A percentile compares a stretch with the other conserved stretches of the same genome.
phyloP scores from a whole-genome alignment of 1,139 yeast genomes.

The Yamadazyma dendronema region DNA sequence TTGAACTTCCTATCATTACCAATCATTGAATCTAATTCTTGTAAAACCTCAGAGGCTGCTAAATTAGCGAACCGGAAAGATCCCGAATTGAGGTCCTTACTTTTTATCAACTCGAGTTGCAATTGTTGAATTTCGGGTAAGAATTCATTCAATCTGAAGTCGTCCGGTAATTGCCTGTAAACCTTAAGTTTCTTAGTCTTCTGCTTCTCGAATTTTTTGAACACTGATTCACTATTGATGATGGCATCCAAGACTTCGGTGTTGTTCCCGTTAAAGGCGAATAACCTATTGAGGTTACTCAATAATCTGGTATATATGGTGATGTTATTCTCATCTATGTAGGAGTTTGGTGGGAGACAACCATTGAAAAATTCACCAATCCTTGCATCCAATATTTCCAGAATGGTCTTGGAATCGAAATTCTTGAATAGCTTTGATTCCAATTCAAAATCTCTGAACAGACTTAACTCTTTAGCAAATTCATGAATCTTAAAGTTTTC shows the following conservation, averaged over 20 bases:
- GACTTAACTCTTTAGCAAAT: constrained; percentile 21
- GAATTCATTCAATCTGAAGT: constrained; percentile 35
- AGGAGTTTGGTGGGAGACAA: constrained; percentile 12
- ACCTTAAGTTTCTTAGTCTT: constrained; percentile 2
- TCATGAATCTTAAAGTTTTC: constrained; percentile 22
- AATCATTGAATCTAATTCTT: constrained; percentile 15
- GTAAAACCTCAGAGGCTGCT: constrained; percentile 9
- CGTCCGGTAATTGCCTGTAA: constrained; percentile 41
- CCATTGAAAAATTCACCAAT: constrained; percentile 17
- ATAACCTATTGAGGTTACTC: constrained; percentile 20
- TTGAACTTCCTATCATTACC: constrained; percentile 18
- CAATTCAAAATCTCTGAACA: constrained; percentile 19
- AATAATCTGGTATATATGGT: constrained; percentile 20
- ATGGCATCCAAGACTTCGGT: constrained; percentile 35
- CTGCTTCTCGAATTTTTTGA: constrained; percentile 23
- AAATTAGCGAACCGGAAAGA: constrained; percentile 17
- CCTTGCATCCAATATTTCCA: constrained; percentile 16
- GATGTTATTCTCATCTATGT: constrained; percentile 18
- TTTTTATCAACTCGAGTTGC: constrained; percentile 12
- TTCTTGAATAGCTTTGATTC: constrained; percentile 14
- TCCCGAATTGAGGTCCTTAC: constrained; percentile 12
- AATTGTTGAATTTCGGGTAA: constrained; percentile 30
- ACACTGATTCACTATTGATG: constrained; percentile 24
- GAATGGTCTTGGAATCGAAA: constrained; percentile 16
- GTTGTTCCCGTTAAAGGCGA: constrained; percentile 28